These are phyloP conservation scores for Podospora appendiculata DNA, from an alignment of 495 filamentous ascomycete species.

Conservation along the genomic window DNA sequence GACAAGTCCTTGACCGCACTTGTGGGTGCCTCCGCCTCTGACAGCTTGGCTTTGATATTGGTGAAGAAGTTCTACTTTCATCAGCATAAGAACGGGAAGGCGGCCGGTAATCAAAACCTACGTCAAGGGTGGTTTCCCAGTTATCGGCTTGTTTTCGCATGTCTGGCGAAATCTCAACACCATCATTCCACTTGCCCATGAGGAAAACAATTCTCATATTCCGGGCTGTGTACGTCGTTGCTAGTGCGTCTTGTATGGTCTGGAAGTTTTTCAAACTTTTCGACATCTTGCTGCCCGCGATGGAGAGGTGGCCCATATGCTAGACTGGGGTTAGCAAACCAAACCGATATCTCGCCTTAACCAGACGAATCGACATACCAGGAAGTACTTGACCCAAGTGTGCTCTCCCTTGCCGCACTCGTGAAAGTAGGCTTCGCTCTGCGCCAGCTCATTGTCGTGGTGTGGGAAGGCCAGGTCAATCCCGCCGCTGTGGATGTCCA, in stretches of 20 bases:
- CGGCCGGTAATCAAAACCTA: slow-evolving; percentile 18
- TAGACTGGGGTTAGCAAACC: neutral
- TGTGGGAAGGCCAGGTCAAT: slow-evolving; percentile 93
- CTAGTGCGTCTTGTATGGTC: slow-evolving; percentile 82
- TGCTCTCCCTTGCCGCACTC: slow-evolving; percentile 42
- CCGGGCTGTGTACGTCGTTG: slow-evolving; percentile 67
- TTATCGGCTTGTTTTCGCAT: slow-evolving; percentile 61
- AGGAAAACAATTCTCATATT: slow-evolving; percentile 81
- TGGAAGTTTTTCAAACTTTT: slow-evolving; percentile 96
- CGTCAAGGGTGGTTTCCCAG: slow-evolving; percentile 76
- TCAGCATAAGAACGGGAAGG: slow-evolving; percentile 2
- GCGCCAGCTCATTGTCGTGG: slow-evolving; percentile 93
- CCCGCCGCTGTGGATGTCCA: slow-evolving; percentile 93
- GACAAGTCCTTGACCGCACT: slow-evolving; percentile 40
- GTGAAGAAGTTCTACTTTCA: slow-evolving; percentile 74
- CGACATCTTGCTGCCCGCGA: slow-evolving; percentile 88
- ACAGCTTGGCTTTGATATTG: slow-evolving; percentile 57
- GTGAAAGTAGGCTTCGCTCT: slow-evolving; percentile 82
- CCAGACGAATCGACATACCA: slow-evolving; percentile 23
- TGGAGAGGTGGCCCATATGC: slow-evolving; percentile 91
- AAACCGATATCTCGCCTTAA: neutral
- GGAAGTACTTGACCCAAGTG: slow-evolving; percentile 92
- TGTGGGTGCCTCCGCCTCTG: slow-evolving; percentile 30
- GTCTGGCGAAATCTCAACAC: slow-evolving; percentile 82
- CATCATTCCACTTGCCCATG: slow-evolving; percentile 81